Conservation (phyloP, 1,139 yeast species). For the Yamadazyma songkhlaensis region DNA sequence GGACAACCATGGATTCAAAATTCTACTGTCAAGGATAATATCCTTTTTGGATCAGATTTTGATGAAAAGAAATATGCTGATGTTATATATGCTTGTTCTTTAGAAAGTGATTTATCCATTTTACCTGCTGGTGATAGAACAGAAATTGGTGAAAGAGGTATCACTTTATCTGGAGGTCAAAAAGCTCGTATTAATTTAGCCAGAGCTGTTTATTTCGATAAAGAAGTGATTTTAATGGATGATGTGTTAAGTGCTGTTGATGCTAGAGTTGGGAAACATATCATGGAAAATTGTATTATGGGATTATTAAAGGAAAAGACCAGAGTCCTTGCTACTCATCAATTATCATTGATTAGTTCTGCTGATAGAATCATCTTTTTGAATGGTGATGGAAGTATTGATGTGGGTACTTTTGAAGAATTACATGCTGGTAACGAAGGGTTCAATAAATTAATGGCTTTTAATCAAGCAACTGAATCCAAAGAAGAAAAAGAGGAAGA, state of each 20-base stretch:
- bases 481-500: constrained; percentile 20
- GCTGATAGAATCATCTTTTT: constrained; percentile 42
- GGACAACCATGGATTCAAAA: constrained; percentile 54
- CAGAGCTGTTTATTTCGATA: constrained; percentile 40
- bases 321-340: constrained; percentile 47
- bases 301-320: constrained; percentile 36
- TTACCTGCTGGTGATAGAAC: constrained; percentile 45
- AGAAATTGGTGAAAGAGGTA: constrained; percentile 49
- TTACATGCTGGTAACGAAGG: constrained; percentile 23
- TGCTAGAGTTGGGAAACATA: constrained; percentile 47
- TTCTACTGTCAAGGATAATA: constrained; percentile 39
- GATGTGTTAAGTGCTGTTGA: constrained; percentile 51
- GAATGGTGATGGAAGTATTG: constrained; percentile 39
- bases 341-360: constrained; percentile 38
- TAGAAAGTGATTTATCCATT: constrained; percentile 35
- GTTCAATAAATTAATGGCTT: constrained; percentile 18
- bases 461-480: constrained; percentile 18
- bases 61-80: constrained; percentile 27
- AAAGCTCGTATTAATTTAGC: constrained; percentile 48
- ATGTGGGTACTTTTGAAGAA: constrained; percentile 37
- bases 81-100: constrained; percentile 35
- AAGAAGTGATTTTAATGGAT: constrained; percentile 40
- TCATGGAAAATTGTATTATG: constrained; percentile 37
- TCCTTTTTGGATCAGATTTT: constrained; percentile 29
- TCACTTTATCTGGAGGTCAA: constrained; percentile 49